These are phyloP conservation scores for Phaffomyces antillensis DNA, from an alignment of 805 yeast species.

Conservation along the genomic window DNA sequence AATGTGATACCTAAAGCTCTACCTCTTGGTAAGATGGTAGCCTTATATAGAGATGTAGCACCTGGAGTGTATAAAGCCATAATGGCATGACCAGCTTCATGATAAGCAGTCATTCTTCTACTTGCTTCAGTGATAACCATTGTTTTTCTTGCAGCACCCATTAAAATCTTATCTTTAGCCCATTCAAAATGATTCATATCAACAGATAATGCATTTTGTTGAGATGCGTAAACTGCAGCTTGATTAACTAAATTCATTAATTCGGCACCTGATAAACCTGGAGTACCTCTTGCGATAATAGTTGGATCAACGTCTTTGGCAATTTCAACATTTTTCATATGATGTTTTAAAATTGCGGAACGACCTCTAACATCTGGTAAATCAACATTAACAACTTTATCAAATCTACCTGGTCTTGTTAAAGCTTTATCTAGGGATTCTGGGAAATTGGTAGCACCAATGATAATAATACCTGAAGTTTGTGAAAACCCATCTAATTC, in stretches of 20 bases:
- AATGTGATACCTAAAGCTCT: constrained; percentile 94
- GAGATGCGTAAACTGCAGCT: constrained; percentile 97
- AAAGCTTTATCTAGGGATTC: constrained; percentile 94
- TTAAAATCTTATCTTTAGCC: constrained; percentile 96
- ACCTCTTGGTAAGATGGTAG: constrained; percentile 95
- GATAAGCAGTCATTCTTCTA: constrained; percentile 90
- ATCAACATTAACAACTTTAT: constrained; percentile 90
- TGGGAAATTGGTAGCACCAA: constrained; percentile 98
- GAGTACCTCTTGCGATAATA: constrained; percentile 92
- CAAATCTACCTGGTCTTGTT: constrained; percentile 97
- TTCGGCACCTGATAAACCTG: constrained; percentile 98
- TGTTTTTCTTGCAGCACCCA: constrained; percentile 97
- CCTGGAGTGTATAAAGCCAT: constrained; percentile 94
- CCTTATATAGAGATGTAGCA: constrained; percentile 93
- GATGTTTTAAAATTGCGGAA: constrained; percentile 83
- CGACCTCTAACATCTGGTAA: constrained; percentile 98
- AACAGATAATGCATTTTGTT: constrained; percentile 82
- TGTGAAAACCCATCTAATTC: constrained; percentile 95
- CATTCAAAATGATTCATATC: constrained; percentile 92
- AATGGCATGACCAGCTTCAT: constrained; percentile 99
- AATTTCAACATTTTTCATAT: constrained; percentile 84
- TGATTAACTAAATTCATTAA: constrained; percentile 92
- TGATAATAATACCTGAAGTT: constrained; percentile 85
- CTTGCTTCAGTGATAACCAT: constrained; percentile 97
- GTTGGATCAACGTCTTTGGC: constrained; percentile 82